Base-by-base conservation (phyloP, 805 yeast genomes). In the Ogataea siamensis region DNA sequence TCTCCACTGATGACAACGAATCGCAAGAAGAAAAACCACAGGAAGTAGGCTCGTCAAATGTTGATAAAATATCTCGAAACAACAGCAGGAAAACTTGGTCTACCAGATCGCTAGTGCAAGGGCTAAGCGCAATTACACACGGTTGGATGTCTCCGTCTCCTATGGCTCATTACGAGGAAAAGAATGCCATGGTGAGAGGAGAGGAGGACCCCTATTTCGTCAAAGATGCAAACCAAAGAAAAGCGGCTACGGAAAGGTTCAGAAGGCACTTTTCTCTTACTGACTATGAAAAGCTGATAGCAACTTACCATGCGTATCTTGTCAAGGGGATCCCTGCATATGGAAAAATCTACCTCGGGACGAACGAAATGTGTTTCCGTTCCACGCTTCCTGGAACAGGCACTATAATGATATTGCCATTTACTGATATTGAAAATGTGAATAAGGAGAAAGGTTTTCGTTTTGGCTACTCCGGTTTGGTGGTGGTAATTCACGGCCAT, bases 401-500 rank as follows among this genome's bases (percentile, higher is more conserved):
- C 24, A 83, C 95, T 1, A 76, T 76, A 40, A 86, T 91, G 95
- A 76, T 88, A 5, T 60, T 91, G 7, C 98, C 98, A 0, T 63
- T 84, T 26, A 53, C 54, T 4, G 94, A 87, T 51, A 65, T 91
- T 18, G 94, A 84, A 47, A 77, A 72, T 32, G 80, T 84, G 37
- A 71, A 73, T 36, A 75, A 72, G 43, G 88, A 82, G 49, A 76
- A 73, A 32, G 88, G 91, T 0, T 74, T 78, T 45, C 67, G 83
- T 46, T 75, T 87, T 52, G 78, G 78, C 0, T 85, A 83, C 54
- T 73, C 76, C 22, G 91, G 91, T 1, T 63, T 89, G 32, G 84
- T 80, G 1, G 50, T 89, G 9, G 78, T 78, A 0, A 73, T 85
- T 4, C 75, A 74, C 37, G 93, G 89, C 0, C 83, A 79, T 41